Conservation (phyloP, 2,329 filamentous ascomycete genomes). For the Sclerotinia borealis region DNA sequence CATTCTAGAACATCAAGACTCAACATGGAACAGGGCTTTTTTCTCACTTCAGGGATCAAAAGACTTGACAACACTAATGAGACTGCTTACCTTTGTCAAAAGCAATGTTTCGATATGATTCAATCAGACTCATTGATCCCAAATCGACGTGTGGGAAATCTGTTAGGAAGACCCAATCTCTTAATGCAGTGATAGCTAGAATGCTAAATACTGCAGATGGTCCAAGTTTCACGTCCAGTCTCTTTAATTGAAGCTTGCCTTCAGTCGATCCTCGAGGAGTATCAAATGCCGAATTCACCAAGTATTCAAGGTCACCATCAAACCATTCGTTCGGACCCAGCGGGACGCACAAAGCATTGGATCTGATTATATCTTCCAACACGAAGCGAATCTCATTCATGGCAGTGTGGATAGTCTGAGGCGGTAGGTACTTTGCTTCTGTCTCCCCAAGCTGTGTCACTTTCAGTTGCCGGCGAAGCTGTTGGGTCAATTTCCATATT, state of each 20-base stretch:
- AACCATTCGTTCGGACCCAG: neutral
- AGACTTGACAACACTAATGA: neutral
- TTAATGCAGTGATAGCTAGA: conserved; percentile 6
- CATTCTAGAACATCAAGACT: neutral
- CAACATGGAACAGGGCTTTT: too few relatives aligned
- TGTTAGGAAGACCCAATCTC: neutral
- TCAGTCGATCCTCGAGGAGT: neutral
- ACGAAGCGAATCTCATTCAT: neutral
- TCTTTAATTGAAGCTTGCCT: neutral
- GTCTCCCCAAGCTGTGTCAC: neutral
- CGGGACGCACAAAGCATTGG: neutral
- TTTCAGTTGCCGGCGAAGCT: neutral
- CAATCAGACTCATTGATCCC: neutral
- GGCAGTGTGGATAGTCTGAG: neutral
- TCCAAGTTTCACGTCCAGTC: neutral
- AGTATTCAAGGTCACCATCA: neutral
- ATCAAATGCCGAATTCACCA: neutral
- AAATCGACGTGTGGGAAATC: neutral
- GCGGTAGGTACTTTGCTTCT: neutral
- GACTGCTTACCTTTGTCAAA: neutral
- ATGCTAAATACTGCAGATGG: neutral
- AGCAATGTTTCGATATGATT: neutral
- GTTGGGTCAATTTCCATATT: neutral
- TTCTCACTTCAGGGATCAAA: neutral
- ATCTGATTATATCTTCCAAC: conserved; percentile 9